Percentiles rank a stretch among this genome's conserved stretches.
phyloP scores from a whole-genome alignment of 441 rosid species.

The Erodium trifolium region DNA sequence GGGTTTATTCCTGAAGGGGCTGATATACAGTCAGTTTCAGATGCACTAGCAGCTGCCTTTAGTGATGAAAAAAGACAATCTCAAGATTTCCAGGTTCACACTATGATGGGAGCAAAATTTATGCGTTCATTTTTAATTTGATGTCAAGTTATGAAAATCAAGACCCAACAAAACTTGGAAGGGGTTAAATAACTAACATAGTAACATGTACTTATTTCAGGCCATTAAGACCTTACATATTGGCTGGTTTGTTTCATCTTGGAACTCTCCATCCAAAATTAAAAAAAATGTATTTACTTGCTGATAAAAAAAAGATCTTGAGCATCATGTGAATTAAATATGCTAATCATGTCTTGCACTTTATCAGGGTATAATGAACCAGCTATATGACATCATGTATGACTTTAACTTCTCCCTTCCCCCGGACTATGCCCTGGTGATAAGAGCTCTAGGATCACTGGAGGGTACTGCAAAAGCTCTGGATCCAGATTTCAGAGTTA shows the following conservation, averaged over 20 bases:
- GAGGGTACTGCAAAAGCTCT: slow-evolving; percentile 97
- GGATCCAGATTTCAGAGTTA: slow-evolving; percentile 85
- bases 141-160: background rate
- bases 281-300: too few relatives aligned
- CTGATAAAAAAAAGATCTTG: background rate
- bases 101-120: background rate
- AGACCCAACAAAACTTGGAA: background rate
- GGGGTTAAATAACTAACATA: background rate
- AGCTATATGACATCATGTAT: slow-evolving; percentile 83
- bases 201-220: background rate
- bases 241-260: too few relatives aligned
- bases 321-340: background rate
- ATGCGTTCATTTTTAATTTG: slow-evolving; percentile 3
- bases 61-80: slow-evolving; percentile 64
- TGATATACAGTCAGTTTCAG: slow-evolving; percentile 66
- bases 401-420: slow-evolving; percentile 89
- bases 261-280: too few relatives aligned
- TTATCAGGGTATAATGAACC: slow-evolving; percentile 75
- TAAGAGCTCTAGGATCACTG: slow-evolving; percentile 88
- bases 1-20: slow-evolving; percentile 97
- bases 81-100: slow-evolving; percentile 86
- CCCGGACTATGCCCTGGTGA: slow-evolving; percentile 93
- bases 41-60: slow-evolving; percentile 71
- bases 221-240: background rate
- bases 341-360: slow-evolving; percentile 15